These are phyloP conservation scores for Plasmodium fragile DNA, from an alignment of 169 alveolate species.

Conservation along the genomic window DNA sequence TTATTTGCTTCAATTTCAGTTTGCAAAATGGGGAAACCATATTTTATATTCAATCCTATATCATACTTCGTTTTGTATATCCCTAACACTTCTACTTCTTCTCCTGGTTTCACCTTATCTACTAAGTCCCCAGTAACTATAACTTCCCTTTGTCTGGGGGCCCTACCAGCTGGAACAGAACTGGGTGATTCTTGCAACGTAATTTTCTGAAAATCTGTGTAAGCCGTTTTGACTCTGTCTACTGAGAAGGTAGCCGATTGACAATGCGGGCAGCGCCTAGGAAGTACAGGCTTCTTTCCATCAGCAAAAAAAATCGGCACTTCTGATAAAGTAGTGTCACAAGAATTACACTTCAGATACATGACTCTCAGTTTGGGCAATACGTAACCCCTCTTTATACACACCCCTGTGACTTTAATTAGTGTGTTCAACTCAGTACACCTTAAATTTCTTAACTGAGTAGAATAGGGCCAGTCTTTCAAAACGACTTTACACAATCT, in stretches of 20 bases:
- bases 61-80: constrained; percentile 95
- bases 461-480: constrained; percentile 93
- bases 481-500: constrained; percentile 89
- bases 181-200: constrained; percentile 98
- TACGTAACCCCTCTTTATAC: constrained; percentile 95
- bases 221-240: constrained; percentile 93
- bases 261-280: constrained; percentile 94
- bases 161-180: constrained; percentile 99
- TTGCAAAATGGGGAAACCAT: constrained; percentile 97
- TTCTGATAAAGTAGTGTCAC: constrained; percentile 86
- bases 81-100: constrained; percentile 97
- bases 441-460: constrained; percentile 94
- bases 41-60: constrained; percentile 94
- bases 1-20: constrained; percentile 97
- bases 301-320: constrained; percentile 87
- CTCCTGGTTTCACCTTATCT: constrained; percentile 99
- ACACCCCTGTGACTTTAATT: constrained; percentile 94
- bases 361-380: constrained; percentile 94
- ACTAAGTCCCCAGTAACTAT: constrained; percentile 97
- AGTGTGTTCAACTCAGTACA: constrained; percentile 95
- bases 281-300: constrained; percentile 83
- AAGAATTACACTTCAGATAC: constrained; percentile 90
- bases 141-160: constrained; percentile 98
- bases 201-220: constrained; percentile 96
- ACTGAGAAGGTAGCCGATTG: constrained; percentile 92